These are phyloP conservation scores for Crucihimalaya himalaica DNA, from an alignment of 345 rosid genomes.

Conservation along the genomic window DNA sequence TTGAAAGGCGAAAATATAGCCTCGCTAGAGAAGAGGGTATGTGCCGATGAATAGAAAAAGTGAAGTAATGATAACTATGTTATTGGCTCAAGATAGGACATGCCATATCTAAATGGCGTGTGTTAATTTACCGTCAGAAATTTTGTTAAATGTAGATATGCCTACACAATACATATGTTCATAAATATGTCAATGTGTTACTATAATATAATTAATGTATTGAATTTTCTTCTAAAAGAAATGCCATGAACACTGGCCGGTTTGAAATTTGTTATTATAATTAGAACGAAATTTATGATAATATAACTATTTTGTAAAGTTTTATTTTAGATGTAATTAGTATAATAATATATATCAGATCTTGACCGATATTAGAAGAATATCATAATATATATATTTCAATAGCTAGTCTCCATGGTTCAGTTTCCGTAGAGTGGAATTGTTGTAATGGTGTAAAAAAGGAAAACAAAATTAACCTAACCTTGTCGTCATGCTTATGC, in stretches of 20 bases:
- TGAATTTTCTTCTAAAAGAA: not conserved
- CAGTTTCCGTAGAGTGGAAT: not conserved
- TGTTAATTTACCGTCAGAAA: not conserved
- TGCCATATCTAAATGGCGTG: not conserved
- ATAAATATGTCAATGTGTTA: too few species aligned
- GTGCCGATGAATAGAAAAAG: not conserved
- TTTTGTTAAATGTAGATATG: not conserved
- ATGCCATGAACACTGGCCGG: not conserved
- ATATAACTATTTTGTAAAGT: not conserved
- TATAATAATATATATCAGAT: not conserved
- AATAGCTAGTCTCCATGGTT: not conserved
- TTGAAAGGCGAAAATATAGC: too few species aligned
- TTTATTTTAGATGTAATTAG: not conserved
- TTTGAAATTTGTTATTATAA: not conserved
- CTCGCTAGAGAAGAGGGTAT: not conserved
- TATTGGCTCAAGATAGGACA: not conserved
- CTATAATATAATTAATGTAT: not conserved
- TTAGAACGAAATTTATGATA: not conserved
- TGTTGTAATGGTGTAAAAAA: not conserved
- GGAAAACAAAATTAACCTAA: not conserved
- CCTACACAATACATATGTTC: not conserved
- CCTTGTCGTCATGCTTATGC: slow-evolving; percentile 39
- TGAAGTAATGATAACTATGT: not conserved
- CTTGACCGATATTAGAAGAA: not conserved
- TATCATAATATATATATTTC: not conserved